phyloP scores from a whole-genome alignment of 345 rosid species.

The Populus simonii region DNA sequence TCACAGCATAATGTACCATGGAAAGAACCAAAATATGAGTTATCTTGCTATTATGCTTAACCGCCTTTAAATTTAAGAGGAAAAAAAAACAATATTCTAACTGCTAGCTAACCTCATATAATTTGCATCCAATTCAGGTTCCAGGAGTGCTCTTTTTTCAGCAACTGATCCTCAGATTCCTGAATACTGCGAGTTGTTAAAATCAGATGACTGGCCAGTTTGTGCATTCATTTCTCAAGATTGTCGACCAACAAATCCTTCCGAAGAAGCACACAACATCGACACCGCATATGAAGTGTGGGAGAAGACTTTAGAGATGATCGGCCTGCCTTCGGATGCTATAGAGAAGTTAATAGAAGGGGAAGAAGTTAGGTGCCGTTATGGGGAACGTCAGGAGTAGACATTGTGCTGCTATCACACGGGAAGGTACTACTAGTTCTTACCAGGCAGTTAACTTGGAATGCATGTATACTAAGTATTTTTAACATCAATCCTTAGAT shows the following conservation, averaged over 20 bases:
- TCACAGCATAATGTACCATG: background rate
- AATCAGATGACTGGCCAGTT: conserved; percentile 85
- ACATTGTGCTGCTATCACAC: background rate
- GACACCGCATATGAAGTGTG: conserved; percentile 67
- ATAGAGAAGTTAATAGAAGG: conserved; percentile 79
- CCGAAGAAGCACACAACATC: conserved; percentile 82
- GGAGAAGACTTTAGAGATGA: conserved; percentile 85
- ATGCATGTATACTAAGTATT: background rate
- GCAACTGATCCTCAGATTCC: conserved; percentile 95
- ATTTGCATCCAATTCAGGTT: conserved; percentile 41
- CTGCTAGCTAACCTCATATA: conserved; percentile 1
- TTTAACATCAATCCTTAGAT: background rate
- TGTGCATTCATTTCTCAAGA: conserved; percentile 93
- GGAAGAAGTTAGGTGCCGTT: conserved; percentile 41
- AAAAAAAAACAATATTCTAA: background rate
- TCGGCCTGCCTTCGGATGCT: conserved; percentile 77
- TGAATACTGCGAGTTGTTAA: conserved; percentile 76
- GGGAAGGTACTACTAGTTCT: background rate
- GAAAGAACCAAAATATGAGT: background rate
- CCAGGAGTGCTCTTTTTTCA: conserved; percentile 83
- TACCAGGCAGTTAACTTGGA: background rate
- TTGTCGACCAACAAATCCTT: conserved; percentile 87
- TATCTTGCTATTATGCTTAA: background rate
- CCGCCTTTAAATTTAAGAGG: background rate
- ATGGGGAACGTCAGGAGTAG: conserved; percentile 6